Evolutionary conservation across 768 basidiomycete genomes (phyloP).

Genomic region (Suillus alpinus): DNA sequence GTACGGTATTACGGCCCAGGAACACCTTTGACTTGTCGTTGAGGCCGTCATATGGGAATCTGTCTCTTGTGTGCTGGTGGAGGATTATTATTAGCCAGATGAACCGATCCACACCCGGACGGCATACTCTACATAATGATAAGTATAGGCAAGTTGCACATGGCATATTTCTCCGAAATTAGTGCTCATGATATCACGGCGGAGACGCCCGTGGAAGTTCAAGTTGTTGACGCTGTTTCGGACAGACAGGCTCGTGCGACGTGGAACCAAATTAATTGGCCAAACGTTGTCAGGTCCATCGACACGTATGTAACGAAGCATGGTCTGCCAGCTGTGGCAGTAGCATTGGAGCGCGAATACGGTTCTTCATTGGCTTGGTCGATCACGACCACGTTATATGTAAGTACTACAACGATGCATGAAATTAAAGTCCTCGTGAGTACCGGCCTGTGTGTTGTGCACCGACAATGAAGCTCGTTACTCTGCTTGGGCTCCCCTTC

Average conservation of each 20-base stretch:
- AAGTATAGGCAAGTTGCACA: neutral
- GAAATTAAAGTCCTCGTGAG: neutral
- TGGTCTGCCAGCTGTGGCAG: neutral
- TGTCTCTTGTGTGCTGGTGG: neutral
- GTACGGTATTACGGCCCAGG: neutral
- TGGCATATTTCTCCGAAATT: neutral
- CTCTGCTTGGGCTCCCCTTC: slow-evolving; percentile 1
- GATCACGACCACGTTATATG: neutral
- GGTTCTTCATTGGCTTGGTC: neutral
- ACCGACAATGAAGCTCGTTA: neutral
- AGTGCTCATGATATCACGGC: neutral
- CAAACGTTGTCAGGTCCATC: neutral
- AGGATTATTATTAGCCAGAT: neutral
- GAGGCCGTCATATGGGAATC: neutral
- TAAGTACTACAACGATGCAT: neutral
- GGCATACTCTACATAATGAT: neutral
- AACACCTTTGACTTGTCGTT: neutral
- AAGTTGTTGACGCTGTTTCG: neutral
- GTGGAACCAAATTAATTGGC: neutral
- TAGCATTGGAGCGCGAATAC: neutral
- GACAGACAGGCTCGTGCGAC: neutral
- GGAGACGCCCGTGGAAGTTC: neutral
- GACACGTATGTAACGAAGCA: neutral
- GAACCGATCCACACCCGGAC: no score
- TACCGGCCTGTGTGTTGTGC: neutral